Evolutionary conservation across 2,329 filamentous ascomycete species (phyloP), one percentile per base, ranked within the genome.

Genomic region (Aspergillus sergii): DNA sequence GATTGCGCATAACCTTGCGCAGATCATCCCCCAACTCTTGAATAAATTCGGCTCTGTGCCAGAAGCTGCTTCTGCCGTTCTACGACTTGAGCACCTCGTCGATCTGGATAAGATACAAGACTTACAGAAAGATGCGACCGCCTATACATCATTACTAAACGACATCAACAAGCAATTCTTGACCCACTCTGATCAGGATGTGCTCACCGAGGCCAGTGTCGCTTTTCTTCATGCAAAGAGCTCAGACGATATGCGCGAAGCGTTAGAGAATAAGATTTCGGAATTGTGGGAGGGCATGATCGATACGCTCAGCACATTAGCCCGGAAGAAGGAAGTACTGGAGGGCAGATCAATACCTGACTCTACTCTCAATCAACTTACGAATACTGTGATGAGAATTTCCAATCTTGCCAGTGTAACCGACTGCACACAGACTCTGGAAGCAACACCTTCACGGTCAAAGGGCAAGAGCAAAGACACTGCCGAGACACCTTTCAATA

Each of bases 121-220:
- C 72, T 82, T 98, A 43, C 90, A 94, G 58, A 93, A 97, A 75
- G 93, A 96, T 68, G 88, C 92, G 0, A 89, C 90, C 1, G 90
- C 89, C 2, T 96, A 96, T 73, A 87, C 89, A 8, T 88, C 90
- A 26, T 81, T 98, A 34, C 83, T 99, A 1, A 93, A 97, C 69
- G 94, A 97, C 72, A 93, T 98, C 70, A 93, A 92, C 76, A 93
- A 92, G 62, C 95, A 99, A 71, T 98, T 99, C 79, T 89, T 91
- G 71, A 89, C 93, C n/a, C 95, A 99, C 73, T 91, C 92, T 50
- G 92, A 96, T 72, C 91, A 92, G 70, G 87, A 87, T 60, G 94
- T 98, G 21, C 84, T 99, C 53, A 88, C 88, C 12, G 94, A 97
- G 76, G 94, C 93, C 16, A 90, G 91, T 32, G 85, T 88, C 26